Conservation (phyloP, 805 yeast genomes). For the Schwanniomyces yamadae region DNA sequence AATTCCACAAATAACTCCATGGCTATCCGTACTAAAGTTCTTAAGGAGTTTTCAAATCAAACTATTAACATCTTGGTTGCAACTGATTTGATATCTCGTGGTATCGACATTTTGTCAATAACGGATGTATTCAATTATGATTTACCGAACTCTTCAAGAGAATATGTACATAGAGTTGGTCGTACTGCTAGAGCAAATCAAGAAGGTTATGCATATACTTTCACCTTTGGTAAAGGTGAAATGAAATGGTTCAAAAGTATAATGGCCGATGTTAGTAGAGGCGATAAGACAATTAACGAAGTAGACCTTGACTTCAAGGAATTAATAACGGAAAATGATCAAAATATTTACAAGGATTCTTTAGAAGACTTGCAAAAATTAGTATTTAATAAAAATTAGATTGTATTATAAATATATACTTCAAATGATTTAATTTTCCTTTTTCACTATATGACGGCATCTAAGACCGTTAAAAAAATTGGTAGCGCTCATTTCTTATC, state of each 20-base stretch:
- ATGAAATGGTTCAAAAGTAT: slow-evolving; percentile 56
- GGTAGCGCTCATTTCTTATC: background rate
- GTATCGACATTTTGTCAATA: slow-evolving; percentile 75
- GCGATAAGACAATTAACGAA: slow-evolving; percentile 16
- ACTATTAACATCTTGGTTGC: slow-evolving; percentile 59
- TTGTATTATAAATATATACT: background rate
- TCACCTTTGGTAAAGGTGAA: slow-evolving; percentile 80
- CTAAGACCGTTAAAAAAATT: background rate
- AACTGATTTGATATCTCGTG: slow-evolving; percentile 95
- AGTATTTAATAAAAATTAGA: slow-evolving; percentile 2
- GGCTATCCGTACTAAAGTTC: slow-evolving; percentile 50
- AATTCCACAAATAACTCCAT: slow-evolving; percentile 57
- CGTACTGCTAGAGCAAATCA: slow-evolving; percentile 94
- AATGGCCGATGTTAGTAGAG: slow-evolving; percentile 49
- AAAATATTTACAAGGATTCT: slow-evolving; percentile 21
- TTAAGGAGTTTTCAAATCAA: slow-evolving; percentile 59
- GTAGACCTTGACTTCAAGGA: slow-evolving; percentile 21
- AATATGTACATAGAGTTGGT: slow-evolving; percentile 94
- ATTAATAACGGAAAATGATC: slow-evolving; percentile 23
- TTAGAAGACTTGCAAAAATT: slow-evolving; percentile 24
- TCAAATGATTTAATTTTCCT: background rate
- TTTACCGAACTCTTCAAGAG: slow-evolving; percentile 82
- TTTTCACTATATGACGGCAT: background rate
- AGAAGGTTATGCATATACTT: slow-evolving; percentile 69
- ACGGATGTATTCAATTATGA: slow-evolving; percentile 86